Evolutionary conservation across 768 basidiomycete species (phyloP), one percentile per base, ranked within the genome.

Genomic region (Suillus fuscotomentosus): DNA sequence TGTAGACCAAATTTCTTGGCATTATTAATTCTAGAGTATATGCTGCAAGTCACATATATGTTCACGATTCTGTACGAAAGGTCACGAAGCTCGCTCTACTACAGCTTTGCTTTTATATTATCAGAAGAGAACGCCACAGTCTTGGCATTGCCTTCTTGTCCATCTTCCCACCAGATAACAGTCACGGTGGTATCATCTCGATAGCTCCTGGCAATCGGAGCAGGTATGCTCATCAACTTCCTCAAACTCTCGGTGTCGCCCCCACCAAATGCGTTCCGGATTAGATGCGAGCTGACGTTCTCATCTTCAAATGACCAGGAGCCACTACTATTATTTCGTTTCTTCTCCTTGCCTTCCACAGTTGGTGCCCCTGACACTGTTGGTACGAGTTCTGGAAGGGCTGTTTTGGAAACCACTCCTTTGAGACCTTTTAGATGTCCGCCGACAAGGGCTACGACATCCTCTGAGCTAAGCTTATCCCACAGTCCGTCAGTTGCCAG

Each of bases 181-280:
- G 90, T 92, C 24, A 93, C 93, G 1, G 91, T 94, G 39, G 90
- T 83, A 73, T 96, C 94, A 71, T 96, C 94, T 51, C 94, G 82
- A 72, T 87, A 91, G 62, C 89, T 81, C 69, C 94, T 81, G 34
- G 93, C 88, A 67, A 85, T 76, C 17, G 92, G 92, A 6, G 91
- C 81, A n/a, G 94, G 92, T 53, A 96, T 94, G 74, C 92, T 94
- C 71, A 95, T 77, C 62, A 86, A 66, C 72, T 79, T 82, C 59
- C 87, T 82, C 64, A 96, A 80, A 59, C 76, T 75, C 55, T 63
- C 71, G 61, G 84, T 80, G 71, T 95, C 85, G 2, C 85, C 91
- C 38, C 95, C 94, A n/a, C 93, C 93, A 65, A 95, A 87, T n/a
- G 94, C 92, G 71, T 97, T 97, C 66, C 94, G 83, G 63, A 96